Base-by-base conservation (phyloP, 2,329 filamentous ascomycete species). In the Botryotinia narcissicola region DNA sequence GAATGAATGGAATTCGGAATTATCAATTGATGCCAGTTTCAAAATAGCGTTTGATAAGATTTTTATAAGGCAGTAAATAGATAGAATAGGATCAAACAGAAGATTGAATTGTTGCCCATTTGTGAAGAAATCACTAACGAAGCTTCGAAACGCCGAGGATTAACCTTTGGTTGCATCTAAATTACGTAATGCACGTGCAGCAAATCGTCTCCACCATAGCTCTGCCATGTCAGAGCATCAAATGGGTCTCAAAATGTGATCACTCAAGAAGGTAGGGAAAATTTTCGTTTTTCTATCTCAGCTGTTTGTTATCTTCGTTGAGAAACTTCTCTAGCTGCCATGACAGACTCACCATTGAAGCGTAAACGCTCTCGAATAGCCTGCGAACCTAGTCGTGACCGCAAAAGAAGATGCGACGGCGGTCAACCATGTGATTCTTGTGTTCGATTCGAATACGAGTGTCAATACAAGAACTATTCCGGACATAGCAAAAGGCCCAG, bases 321-420 rank as follows among this genome's bases (percentile, higher is more conserved):
- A 2, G 20, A 35, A 12, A 57, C 16, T 7, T n/a, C 8, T 25
- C 32, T 25, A 25, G 9, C 29, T 5, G 0, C 25, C 9, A 69
- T 69, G 66, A 2, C 48, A 9, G 48, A 57, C 10, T 4, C 64
- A 42, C 29, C 40, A 35, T 46, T 70, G 16, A 70, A 70, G 25
- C 68, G 68, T 10, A 70, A 70, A 70, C 51, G 68, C 29, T 57
- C 68, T 32, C 51, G 57, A n/a, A 57, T 72, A 42, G 70, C 70
- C n/a, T 72, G 70, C 37, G 70, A 66, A 51, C 60, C 70, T n/a
- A 67, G 70, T 29, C 61, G 70, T 5, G 60, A 72, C 44, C 59
- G 70, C 32, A 72, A 72, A 42, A 64, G 60, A 64, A 66, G 64
- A 66, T 72, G 70, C 10, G 60, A 72, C 18, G 60, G 60, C 37